Conservation (phyloP, 139 green algal genomes). For the Trebouxia sp. region DNA sequence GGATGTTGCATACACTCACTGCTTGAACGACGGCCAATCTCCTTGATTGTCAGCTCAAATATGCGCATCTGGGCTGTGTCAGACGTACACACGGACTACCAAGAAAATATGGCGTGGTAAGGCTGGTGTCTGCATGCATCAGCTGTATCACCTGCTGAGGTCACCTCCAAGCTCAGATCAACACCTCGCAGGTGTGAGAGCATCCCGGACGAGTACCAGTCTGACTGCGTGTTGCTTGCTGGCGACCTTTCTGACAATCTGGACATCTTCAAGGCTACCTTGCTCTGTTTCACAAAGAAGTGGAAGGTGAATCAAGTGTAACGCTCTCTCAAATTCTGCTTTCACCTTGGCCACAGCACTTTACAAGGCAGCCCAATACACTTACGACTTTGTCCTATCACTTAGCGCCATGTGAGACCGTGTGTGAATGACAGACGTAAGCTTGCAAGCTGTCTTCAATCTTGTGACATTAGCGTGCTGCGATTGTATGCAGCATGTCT, state of each 20-base stretch:
- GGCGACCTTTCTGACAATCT: slow-evolving; percentile 77
- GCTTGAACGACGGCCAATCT: too few species aligned
- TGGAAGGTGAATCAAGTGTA: slow-evolving; percentile 36
- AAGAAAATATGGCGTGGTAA: slow-evolving; percentile 67
- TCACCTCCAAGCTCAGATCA: too few species aligned
- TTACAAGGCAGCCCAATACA: too few species aligned
- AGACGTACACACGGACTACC: slow-evolving; percentile 79
- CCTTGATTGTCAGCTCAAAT: background rate
- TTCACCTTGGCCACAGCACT: too few species aligned
- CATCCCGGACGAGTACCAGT: slow-evolving; percentile 13
- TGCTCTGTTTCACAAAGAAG: slow-evolving; percentile 44
- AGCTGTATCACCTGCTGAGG: too few species aligned
- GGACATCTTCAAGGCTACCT: slow-evolving; percentile 45
- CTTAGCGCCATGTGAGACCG: too few species aligned
- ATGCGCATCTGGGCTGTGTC: slow-evolving; percentile 61
- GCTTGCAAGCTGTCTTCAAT: too few species aligned
- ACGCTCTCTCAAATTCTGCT: background rate
- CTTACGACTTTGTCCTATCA: too few species aligned
- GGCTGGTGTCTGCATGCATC: background rate
- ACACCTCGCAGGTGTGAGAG: slow-evolving; percentile 24
- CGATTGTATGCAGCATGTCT: background rate
- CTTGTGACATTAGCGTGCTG: too few species aligned
- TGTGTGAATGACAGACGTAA: too few species aligned
- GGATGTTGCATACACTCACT: too few species aligned
- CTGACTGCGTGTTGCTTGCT: slow-evolving; percentile 70